Evolutionary conservation across 2,329 filamentous ascomycete genomes (phyloP).

Genomic region (Mycosphaerella sp.): DNA sequence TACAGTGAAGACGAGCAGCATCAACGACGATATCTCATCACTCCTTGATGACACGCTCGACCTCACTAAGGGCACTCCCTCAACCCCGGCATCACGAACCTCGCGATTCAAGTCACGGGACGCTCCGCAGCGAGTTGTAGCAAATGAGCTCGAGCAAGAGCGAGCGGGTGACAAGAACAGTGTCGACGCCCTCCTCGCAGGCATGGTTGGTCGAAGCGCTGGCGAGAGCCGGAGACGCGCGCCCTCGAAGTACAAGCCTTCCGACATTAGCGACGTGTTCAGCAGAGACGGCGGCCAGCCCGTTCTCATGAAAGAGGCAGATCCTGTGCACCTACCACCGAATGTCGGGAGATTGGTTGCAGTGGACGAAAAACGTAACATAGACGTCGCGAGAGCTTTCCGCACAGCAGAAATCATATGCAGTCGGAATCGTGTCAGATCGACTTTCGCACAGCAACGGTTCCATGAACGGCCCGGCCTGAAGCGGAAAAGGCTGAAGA

Average conservation of each 20-base stretch:
- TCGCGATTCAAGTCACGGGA: constrained; percentile 27
- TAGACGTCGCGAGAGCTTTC: constrained; percentile 48
- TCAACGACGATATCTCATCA: constrained; percentile 21
- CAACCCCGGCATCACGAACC: constrained; percentile 22
- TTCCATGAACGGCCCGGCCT: constrained; percentile 70
- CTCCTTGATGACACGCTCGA: constrained; percentile 31
- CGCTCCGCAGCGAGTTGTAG: constrained; percentile 19
- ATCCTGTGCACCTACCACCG: constrained; percentile 35
- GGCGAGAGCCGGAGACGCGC: neutral
- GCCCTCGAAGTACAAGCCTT: neutral
- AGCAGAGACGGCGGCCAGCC: neutral
- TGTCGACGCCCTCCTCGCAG: constrained; percentile 16
- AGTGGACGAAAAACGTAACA: constrained; percentile 31
- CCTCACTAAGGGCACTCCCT: constrained; percentile 26
- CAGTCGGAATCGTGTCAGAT: constrained; percentile 52
- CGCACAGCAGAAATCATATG: constrained; percentile 41
- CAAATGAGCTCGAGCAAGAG: constrained; percentile 8
- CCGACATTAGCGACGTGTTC: neutral
- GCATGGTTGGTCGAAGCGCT: constrained; percentile 2
- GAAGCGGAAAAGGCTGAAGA: constrained; percentile 69
- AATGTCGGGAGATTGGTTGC: constrained; percentile 39
- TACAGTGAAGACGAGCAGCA: neutral
- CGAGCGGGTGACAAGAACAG: constrained; percentile 8
- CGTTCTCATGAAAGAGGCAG: neutral
- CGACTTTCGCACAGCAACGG: constrained; percentile 53